Conservation (phyloP, 2,329 filamentous ascomycete species). For the Colletotrichum magnum region DNA sequence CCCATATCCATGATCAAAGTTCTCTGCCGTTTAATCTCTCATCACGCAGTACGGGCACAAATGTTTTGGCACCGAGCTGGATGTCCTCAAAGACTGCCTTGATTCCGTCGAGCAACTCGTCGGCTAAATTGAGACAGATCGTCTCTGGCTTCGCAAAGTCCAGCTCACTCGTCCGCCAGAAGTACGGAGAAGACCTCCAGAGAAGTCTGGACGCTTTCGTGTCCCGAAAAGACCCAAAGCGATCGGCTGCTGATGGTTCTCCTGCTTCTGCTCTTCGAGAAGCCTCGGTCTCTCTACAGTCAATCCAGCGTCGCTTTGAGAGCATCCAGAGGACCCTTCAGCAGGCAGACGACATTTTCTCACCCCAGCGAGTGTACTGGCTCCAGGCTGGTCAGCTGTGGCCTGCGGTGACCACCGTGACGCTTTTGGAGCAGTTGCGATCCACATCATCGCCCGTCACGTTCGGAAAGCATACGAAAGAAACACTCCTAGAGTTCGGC, state of each 20-base stretch:
- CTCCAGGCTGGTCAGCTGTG: constrained; percentile 58
- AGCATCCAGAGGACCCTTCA: constrained; percentile 15
- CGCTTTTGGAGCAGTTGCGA: constrained; percentile 64
- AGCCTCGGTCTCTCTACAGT: background rate
- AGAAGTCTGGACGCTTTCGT: constrained; percentile 47
- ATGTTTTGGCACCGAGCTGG: constrained; percentile 35
- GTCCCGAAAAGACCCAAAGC: constrained; percentile 20
- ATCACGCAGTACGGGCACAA: constrained; percentile 24
- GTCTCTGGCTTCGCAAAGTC: constrained; percentile 48
- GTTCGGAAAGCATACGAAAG: constrained; percentile 54
- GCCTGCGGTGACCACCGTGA: constrained; percentile 58
- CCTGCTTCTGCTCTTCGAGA: constrained; percentile 10
- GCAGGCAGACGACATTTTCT: constrained; percentile 2
- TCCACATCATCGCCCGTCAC: constrained; percentile 43
- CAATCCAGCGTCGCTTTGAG: constrained; percentile 14
- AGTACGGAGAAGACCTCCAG: constrained; percentile 52
- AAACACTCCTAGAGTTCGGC: constrained; percentile 59
- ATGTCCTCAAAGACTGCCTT: constrained; percentile 31
- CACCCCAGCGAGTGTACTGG: constrained; percentile 53
- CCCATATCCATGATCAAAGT: constrained; percentile 22
- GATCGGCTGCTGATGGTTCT: background rate
- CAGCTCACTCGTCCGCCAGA: constrained; percentile 50
- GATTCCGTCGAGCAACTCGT: constrained; percentile 17
- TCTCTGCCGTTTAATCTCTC: constrained; percentile 2
- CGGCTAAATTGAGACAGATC: constrained; percentile 48